Evolutionary conservation across 2,329 filamentous ascomycete genomes (phyloP).

Genomic region (Colletotrichum tofieldiae): DNA sequence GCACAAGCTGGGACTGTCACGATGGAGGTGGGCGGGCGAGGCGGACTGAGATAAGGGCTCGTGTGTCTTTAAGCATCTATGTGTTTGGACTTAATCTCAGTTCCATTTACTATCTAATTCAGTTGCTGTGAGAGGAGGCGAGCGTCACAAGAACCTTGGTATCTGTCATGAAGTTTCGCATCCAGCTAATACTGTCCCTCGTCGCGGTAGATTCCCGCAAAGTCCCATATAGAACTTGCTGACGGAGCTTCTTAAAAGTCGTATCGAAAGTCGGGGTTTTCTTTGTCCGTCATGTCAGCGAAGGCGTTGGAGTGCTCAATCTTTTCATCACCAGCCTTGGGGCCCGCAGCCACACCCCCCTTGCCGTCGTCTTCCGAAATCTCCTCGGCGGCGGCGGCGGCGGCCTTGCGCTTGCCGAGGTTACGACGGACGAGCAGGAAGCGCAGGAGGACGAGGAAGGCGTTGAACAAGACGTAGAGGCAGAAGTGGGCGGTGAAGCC

Average conservation of each 20-base stretch:
- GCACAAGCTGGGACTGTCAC: too few species aligned
- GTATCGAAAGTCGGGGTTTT: constrained; percentile 45
- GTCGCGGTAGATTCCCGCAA: neutral
- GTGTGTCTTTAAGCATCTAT: too few species aligned
- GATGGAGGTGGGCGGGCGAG: neutral
- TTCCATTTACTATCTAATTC: neutral
- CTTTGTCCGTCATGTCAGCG: constrained; percentile 44
- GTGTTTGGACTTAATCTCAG: neutral
- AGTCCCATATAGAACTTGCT: neutral
- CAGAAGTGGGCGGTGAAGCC: constrained; percentile 55
- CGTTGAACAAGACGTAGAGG: constrained; percentile 53
- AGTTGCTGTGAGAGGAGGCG: neutral
- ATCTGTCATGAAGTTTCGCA: neutral
- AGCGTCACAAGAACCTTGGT: neutral
- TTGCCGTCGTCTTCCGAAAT: constrained; percentile 1
- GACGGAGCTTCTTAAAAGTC: constrained; percentile 26
- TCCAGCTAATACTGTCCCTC: neutral
- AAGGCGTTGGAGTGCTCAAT: constrained; percentile 43
- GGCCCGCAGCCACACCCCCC: neutral
- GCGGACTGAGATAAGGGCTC: neutral
- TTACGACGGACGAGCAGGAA: constrained; percentile 48
- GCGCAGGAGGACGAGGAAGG: constrained; percentile 47
- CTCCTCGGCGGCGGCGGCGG: constrained; percentile 30
- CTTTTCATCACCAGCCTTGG: constrained; percentile 30
- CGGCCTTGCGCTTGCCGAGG: constrained; percentile 34